Evolutionary conservation across 2,329 filamentous ascomycete genomes (phyloP), one percentile per base, ranked within the genome.

Genomic region (Penicillium sclerotiorum): DNA sequence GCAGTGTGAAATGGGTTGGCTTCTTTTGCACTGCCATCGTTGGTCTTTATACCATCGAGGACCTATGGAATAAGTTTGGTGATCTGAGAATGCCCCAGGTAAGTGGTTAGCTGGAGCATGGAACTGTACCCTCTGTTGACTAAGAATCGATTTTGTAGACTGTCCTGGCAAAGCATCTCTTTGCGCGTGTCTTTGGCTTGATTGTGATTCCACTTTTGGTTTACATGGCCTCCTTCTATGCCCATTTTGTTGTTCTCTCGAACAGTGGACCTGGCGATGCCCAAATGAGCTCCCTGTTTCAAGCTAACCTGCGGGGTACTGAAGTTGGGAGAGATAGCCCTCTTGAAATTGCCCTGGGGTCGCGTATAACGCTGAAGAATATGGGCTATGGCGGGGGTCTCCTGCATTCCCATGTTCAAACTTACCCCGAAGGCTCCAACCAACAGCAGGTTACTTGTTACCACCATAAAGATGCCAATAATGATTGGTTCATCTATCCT

Each of bases 281-380:
- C n/a, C 94, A 99, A 75, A 99, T 99, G 94, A 96, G 92, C 77
- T 99, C 94, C 21, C 84, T 99, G 43, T 99, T 99, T 82, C 94
- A 99, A 72, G 94, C 95, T 40, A 99, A 99, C 68, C 81, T 99
- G 30, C 87, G 85, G 63, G 94, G 94, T 21, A 97, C 93, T 9
- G 89, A 95, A 58, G 93, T 99, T 55, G 93, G 93, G 66, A 91
- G 90, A 71, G 88, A 96, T 71, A 96, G 92, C 66, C 94, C 95
- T 18, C 81, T 99, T 13, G 94, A 99, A 68, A 80, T 99, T 58
- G 93, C 91, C 5, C 80, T 88, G 57, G 94, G 95, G 21, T 99
- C 94, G 28, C 85, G 88, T 51, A 89, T 88, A 8, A 99, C 94
- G 0, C 78, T 99, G 59, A 99, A 99, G 81, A 99, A 99, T 72